Conservation (phyloP, 139 green algal genomes). For the Auxenochlorella protothecoides region DNA sequence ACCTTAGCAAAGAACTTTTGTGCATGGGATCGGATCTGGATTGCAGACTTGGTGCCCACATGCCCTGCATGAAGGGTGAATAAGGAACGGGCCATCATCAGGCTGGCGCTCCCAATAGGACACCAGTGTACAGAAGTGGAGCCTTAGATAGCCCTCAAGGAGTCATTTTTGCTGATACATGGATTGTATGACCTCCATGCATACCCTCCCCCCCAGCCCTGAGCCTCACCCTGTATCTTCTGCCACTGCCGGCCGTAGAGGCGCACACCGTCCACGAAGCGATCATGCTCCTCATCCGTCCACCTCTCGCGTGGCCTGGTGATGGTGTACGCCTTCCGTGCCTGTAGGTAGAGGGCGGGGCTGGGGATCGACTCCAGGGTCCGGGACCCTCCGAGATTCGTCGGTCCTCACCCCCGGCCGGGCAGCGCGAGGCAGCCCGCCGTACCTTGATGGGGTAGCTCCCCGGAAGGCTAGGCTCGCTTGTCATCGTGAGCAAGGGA, state of each 20-base stretch:
- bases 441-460: not conserved
- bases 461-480: not conserved
- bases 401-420: too few relatives aligned
- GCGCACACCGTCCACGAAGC: slow-evolving; percentile 80
- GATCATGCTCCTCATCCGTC: slow-evolving; percentile 80
- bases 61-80: slow-evolving; percentile 49
- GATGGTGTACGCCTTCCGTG: slow-evolving; percentile 70
- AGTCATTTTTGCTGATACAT: not conserved
- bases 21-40: slow-evolving; percentile 91
- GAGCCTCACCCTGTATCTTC: slow-evolving; percentile 46
- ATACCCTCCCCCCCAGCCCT: too few relatives aligned
- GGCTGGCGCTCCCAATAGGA: not conserved
- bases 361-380: too few relatives aligned
- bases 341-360: slow-evolving; percentile 15
- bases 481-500: not conserved
- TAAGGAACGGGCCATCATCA: not conserved
- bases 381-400: too few relatives aligned
- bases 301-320: slow-evolving; percentile 69
- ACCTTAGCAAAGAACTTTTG: slow-evolving; percentile 89
- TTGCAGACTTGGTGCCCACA: slow-evolving; percentile 85
- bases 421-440: not conserved
- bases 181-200: not conserved
- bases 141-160: not conserved
- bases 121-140: not conserved
- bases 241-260: slow-evolving; percentile 64